Evolutionary conservation across 345 rosid genomes (phyloP), one percentile per base, ranked within the genome.

Genomic region (Euphorbia pulcherrima): DNA sequence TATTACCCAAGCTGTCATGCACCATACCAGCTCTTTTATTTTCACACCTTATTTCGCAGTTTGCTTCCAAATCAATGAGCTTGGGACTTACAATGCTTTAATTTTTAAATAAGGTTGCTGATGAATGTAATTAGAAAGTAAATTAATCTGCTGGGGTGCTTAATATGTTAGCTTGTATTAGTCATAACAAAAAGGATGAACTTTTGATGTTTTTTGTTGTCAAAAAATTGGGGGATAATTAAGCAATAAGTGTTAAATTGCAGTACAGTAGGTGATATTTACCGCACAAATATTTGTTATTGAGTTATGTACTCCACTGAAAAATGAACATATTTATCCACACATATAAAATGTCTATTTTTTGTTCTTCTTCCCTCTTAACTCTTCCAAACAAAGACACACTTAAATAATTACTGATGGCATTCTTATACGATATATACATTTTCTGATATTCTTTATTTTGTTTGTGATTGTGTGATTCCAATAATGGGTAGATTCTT

Each of bases 401-500:
- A 16, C 3, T 1, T 44, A 44, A 3, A 16, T 33, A 23, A n/a
- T 60, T 60, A 27, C 55, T 52, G 44, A 6, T 75, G 44, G 9
- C 61, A 41, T 65, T 53, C 33, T 39, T 57, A 10, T 41, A 29
- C 54, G 18, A 24, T 18, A 13, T 24, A 27, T 44, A n/a, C 24
- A 16, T 55, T 68, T 40, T 29, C 41, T 5, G 23, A 30, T 53
- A 4, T 16, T 35, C 58, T 47, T 24, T 37, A n/a, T 27, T 59
- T 60, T 27, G 29, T 33, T 33, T 8, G 44, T 56, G 16, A 26
- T 48, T 58, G 55, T 18, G 47, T 20, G 29, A 11, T 51, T 13
- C 65, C 27, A 48, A 27, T 56, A 28, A 68, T 85, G 74, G 23
- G 57, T 76, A 93, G 98, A 50, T 70, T 86, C 65, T 75, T 93